A percentile compares a stretch with the other conserved stretches of the same genome.
These are phyloP conservation scores for Cicer bijugum DNA, from an alignment of 306 rosid species.

Conservation along the genomic window DNA sequence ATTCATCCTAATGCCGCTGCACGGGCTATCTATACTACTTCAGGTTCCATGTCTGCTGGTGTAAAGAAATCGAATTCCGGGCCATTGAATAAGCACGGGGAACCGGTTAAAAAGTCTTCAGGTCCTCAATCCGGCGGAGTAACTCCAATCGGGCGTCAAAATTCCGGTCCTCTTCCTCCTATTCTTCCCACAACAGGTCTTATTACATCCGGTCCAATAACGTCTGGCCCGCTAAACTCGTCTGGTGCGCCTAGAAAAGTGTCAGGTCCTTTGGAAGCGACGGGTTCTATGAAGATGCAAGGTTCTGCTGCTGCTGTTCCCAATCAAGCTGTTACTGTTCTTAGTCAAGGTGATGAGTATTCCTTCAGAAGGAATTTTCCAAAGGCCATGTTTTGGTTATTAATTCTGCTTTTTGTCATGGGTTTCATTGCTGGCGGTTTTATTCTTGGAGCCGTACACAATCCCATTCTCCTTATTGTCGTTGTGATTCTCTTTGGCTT, in stretches of 20 bases:
- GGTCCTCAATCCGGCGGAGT: conserved; percentile 99
- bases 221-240: conserved; percentile 88
- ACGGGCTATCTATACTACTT: conserved; percentile 72
- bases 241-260: conserved; percentile 92
- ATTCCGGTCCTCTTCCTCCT: conserved; percentile 89
- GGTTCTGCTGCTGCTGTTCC: conserved; percentile 64
- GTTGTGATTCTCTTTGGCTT: conserved; percentile 79
- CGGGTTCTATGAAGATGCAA: conserved; percentile 80
- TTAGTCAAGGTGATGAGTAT: conserved; percentile 75
- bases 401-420: conserved; percentile 90
- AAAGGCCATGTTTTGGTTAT: conserved; percentile 81
- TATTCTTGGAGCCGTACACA: conserved; percentile 95
- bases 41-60: conserved; percentile 75
- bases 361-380: conserved; percentile 90
- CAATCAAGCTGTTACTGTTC: conserved; percentile 83
- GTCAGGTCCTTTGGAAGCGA: conserved; percentile 82
- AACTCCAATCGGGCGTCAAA: conserved; percentile 78
- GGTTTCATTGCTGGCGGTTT: conserved; percentile 99
- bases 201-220: conserved; percentile 90
- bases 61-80: conserved; percentile 93
- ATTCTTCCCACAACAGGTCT: conserved; percentile 95
- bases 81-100: conserved; percentile 93
- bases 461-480: conserved; percentile 83
- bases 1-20: conserved; percentile 72
- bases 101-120: conserved; percentile 86